Conservation (phyloP, 768 basidiomycete genomes). For the Boletus rubropictus region DNA sequence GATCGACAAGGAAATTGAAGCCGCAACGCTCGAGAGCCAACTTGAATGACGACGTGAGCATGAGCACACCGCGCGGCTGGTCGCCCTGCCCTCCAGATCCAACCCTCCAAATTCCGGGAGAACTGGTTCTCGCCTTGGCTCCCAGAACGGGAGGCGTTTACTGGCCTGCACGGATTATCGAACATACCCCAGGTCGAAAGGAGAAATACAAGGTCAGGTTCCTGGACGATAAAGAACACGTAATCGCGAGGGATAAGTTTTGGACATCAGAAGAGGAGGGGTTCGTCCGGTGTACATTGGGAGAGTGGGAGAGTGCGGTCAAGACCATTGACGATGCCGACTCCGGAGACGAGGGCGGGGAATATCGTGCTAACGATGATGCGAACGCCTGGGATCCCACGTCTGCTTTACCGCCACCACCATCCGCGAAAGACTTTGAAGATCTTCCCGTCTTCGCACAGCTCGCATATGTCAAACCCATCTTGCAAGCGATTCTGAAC, state of each 20-base stretch:
- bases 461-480: conserved; percentile 59
- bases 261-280: conserved; percentile 51
- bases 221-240: conserved; percentile 44
- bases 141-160: conserved; percentile 34
- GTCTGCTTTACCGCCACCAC: conserved; percentile 30
- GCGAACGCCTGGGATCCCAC: conserved; percentile 18
- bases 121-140: conserved; percentile 50
- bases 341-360: conserved; percentile 28
- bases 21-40: conserved; percentile 16
- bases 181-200: conserved; percentile 37
- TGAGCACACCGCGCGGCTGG: conserved; percentile 20
- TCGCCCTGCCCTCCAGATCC: conserved; percentile 43
- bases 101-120: conserved; percentile 57
- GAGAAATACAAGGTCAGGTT: conserved; percentile 54
- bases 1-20: conserved; percentile 13
- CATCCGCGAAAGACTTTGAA: conserved; percentile 44
- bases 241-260: conserved; percentile 48
- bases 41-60: conserved; percentile 11
- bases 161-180: conserved; percentile 65
- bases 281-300: conserved; percentile 63
- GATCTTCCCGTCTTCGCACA: conserved; percentile 50
- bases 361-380: conserved; percentile 31
- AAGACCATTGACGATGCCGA: conserved; percentile 25
- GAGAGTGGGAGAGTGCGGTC: conserved; percentile 46
- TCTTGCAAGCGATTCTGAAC: conserved; percentile 55